Percentiles rank a stretch among this genome's conserved stretches.
Conservation (phyloP, 164 flowering plant species). For the Santalum album region DNA sequence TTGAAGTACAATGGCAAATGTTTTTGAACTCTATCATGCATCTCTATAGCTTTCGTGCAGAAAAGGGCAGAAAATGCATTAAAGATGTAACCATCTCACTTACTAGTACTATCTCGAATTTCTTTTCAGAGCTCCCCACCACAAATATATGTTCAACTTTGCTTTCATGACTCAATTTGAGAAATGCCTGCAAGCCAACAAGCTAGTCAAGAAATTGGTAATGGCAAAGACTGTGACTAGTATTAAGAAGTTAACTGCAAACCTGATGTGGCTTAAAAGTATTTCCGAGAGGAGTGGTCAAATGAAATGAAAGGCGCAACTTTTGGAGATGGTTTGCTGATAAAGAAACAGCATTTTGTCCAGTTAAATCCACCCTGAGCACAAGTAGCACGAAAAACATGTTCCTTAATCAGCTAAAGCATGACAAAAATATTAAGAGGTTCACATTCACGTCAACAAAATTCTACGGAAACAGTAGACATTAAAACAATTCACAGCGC, state of each 20-base stretch:
- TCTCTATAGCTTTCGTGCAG: no score
- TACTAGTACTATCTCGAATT: conserved; percentile 65
- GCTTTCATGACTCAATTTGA: conserved; percentile 81
- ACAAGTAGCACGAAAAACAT: background rate
- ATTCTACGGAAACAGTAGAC: no score
- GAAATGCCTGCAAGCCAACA: conserved; percentile 59
- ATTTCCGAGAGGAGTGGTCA: conserved; percentile 55
- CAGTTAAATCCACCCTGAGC: conserved; percentile 58
- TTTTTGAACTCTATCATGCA: no score
- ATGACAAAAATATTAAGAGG: no score
- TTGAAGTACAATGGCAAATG: no score
- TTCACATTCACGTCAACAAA: no score
- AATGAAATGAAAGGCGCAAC: conserved; percentile 63
- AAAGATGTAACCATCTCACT: no score
- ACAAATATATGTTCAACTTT: conserved; percentile 79
- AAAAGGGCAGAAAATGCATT: no score
- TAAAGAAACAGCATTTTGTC: conserved; percentile 43
- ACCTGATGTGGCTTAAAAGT: conserved; percentile 91
- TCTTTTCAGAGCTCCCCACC: conserved; percentile 54
- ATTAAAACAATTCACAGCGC: no score
- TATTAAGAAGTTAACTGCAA: conserved; percentile 8
- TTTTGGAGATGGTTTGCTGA: conserved; percentile 95
- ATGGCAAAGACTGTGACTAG: conserved; percentile 1
- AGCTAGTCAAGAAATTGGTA: conserved; percentile 10
- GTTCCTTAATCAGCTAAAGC: no score